Evolutionary conservation across 148 eudicot genomes (phyloP), one percentile per base, ranked within the genome.

Genomic region (Vaccinium darrowii): DNA sequence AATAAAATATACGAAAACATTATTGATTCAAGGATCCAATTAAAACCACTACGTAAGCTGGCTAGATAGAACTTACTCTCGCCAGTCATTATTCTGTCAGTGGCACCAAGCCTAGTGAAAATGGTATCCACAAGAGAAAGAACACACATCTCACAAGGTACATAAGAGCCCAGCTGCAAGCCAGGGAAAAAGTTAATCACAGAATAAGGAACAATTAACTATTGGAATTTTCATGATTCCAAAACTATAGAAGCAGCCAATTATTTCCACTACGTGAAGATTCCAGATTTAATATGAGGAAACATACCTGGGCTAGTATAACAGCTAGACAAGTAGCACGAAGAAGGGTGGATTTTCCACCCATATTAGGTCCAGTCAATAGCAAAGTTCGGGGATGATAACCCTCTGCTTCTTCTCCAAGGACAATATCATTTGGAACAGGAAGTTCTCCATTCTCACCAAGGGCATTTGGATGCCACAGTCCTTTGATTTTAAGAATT

Each of bases 291-390:
- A 50, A 78, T 73, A 51, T 52, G 82, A 79, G 67, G 83, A 81
- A 84, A 82, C 84, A 76, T 85, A 95, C 99, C 99, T 97, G 99
- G 23, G 99, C 98, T 85, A 97, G 78, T 73, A 97, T 88, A 87
- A 97, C 96, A 63, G 98, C 93, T 76, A 94, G 87, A 88, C 99
- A 97, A 81, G 94, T 92, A 69, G 99, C 94, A 86, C 99, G 98
- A 71, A 97, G 84, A 83, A 97, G 98, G 63, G 99, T 97, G 43
- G 99, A 97, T 88, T 97, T 97, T 76, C 99, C 99, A 21, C 99
- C 99, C 99, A 97, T 97, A 88, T 97, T 97, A 62, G 99, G 99
- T 84, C 99, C 99, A 76, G 99, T 97, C 93, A 97, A 89, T n/a
- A 97, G 93, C 88, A 97, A 87, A 83, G 99, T 90, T 27, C 90